Evolutionary conservation across 306 rosid genomes (phyloP).

Genomic region (Adenanthera pavonina): DNA sequence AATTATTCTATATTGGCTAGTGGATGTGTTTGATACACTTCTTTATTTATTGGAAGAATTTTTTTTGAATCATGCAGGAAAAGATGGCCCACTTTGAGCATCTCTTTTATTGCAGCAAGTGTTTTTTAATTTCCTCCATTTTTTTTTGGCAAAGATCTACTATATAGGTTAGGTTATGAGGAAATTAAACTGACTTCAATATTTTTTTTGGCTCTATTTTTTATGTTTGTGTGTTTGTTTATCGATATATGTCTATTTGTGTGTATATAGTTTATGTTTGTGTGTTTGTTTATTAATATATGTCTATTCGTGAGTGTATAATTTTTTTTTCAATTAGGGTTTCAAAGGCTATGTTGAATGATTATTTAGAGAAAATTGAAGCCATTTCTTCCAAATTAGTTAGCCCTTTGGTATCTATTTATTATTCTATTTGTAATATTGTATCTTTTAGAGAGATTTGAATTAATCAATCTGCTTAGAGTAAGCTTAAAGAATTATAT

Average conservation of each 20-base stretch:
- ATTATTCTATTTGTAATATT: constrained; percentile 10
- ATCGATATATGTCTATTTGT: constrained; percentile 23
- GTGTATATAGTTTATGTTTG: constrained; percentile 7
- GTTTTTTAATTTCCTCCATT: neutral
- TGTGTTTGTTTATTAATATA: constrained; percentile 29
- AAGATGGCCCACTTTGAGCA: constrained; percentile 8
- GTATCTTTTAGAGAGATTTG: constrained; percentile 22
- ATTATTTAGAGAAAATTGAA: constrained; percentile 86
- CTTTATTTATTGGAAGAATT: neutral
- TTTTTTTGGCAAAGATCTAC: neutral
- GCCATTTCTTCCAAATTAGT: constrained; percentile 73
- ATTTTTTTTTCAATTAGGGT: constrained; percentile 55
- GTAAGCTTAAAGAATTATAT: neutral
- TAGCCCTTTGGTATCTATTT: constrained; percentile 52
- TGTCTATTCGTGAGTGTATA: constrained; percentile 27
- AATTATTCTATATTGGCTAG: neutral
- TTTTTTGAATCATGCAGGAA: neutral
- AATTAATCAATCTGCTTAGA: constrained; percentile 25
- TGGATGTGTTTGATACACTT: neutral
- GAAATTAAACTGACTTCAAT: constrained; percentile 4
- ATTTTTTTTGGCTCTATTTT: neutral
- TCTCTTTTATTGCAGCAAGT: neutral
- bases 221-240: constrained; percentile 10
- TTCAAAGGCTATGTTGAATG: constrained; percentile 77
- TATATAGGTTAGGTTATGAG: neutral